Conservation (phyloP, 2,329 filamentous ascomycete species). For the Epichloe scottii region DNA sequence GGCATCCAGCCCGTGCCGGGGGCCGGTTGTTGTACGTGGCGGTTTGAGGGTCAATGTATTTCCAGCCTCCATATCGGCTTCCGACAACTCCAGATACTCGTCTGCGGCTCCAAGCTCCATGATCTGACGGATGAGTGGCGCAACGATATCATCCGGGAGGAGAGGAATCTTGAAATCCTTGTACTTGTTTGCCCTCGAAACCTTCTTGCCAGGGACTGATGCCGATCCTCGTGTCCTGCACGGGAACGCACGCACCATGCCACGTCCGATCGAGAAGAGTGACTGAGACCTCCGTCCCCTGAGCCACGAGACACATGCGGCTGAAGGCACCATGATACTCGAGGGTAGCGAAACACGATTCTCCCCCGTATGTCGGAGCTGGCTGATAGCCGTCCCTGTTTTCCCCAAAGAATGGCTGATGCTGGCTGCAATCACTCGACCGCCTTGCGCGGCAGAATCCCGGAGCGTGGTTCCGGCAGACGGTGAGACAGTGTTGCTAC, state of each 20-base stretch:
- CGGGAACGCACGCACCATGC: conserved; percentile 53
- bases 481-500: conserved; percentile 18
- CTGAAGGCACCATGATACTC: conserved; percentile 38
- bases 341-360: conserved; percentile 59
- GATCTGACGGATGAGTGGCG: conserved; percentile 41
- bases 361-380: conserved; percentile 62
- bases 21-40: conserved; percentile 22
- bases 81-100: conserved; percentile 40
- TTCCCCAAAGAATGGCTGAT: conserved; percentile 64
- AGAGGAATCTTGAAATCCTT: conserved; percentile 55
- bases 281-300: conserved; percentile 48
- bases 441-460: conserved; percentile 54
- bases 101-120: conserved; percentile 38
- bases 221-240: conserved; percentile 43
- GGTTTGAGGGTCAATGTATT: conserved; percentile 40
- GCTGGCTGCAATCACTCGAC: conserved; percentile 59
- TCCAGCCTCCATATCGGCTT: conserved; percentile 39
- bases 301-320: conserved; percentile 53
- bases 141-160: conserved; percentile 46
- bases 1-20: conserved; percentile 38
- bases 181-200: conserved; percentile 44
- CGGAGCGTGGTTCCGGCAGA: conserved; percentile 34
- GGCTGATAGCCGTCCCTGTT: conserved; percentile 56
- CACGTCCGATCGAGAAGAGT: conserved; percentile 53
- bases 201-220: conserved; percentile 38